Evolutionary conservation across 257 asterid species (phyloP), one percentile per base, ranked within the genome.

Genomic region (Parsonsia alboflavescens): DNA sequence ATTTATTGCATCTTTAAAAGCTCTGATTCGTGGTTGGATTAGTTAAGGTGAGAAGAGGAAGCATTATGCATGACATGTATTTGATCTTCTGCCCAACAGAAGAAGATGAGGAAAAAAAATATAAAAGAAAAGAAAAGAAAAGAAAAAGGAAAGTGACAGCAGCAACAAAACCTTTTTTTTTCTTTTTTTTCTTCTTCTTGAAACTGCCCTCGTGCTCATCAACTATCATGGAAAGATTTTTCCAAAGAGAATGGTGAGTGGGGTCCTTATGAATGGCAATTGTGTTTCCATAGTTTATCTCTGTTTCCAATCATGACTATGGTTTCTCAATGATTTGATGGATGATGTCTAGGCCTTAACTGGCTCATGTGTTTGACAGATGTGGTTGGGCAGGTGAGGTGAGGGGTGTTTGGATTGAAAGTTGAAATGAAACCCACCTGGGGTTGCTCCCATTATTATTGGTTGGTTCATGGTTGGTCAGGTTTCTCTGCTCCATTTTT

Each of bases 271-370:
- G 42, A 30, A 65, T 58, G 64, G 30, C 62, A 70, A 70, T 74
- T 52, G 79, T 63, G 73, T 75, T 42, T 52, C 48, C 22, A 68
- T 46, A 76, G 64, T 73, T 79, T 61, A 75, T 79, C 71, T 66
- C 80, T 64, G 72, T 75, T 79, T 76, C 50, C 80, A 79, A 75
- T 75, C 71, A 79, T 75, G 61, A 77, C 57, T 44, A 70, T 61
- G 66, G 66, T 26, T 54, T 53, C 41, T 21, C 73, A 46, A 71
- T 71, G 77, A 78, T 74, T 73, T 68, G 82, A 78, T 78, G 69
- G 83, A 79, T 65, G 70, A 65, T 64, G 77, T 65, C 65, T 71
- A 63, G 69, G 70, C 80, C 80, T 75, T 63, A 74, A 75, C 41
- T 22, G 66, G 46, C 21, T 71, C 19, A 44, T 50, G 39, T 44